Conservation (phyloP, 2,329 filamentous ascomycete species). For the Exophiala aquamarina region DNA sequence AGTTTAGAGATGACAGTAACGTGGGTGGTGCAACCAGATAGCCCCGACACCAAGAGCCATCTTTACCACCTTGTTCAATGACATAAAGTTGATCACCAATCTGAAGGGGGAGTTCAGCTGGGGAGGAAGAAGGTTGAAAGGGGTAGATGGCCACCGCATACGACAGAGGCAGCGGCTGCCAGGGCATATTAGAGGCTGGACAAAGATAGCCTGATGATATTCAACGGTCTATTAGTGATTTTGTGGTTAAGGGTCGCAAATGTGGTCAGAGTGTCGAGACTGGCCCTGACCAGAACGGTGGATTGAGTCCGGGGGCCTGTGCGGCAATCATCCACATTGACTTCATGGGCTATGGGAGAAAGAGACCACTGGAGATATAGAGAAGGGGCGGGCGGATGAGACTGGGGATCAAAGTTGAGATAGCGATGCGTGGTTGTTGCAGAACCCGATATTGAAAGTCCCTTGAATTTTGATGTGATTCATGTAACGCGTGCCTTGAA, state of each 20-base stretch:
- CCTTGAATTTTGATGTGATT: too few relatives aligned
- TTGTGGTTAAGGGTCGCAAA: neutral
- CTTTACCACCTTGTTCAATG: slow-evolving; percentile 84
- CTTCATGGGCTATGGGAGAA: slow-evolving; percentile 8
- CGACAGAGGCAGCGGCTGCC: slow-evolving; percentile 95
- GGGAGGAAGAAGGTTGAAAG: slow-evolving; percentile 74
- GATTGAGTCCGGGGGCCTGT: slow-evolving; percentile 21
- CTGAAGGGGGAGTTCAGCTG: slow-evolving; percentile 91
- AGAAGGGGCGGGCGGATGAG: too few relatives aligned
- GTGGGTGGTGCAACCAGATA: slow-evolving; percentile 95
- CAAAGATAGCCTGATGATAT: neutral
- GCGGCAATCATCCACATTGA: slow-evolving; percentile 9
- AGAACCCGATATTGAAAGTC: too few relatives aligned
- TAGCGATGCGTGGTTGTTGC: neutral
- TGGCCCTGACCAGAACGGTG: slow-evolving; percentile 18
- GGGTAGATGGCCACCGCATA: slow-evolving; percentile 97
- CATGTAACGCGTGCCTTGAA: too few relatives aligned
- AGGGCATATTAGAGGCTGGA: slow-evolving; percentile 68
- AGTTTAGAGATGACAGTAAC: slow-evolving; percentile 85
- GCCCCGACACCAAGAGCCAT: slow-evolving; percentile 90
- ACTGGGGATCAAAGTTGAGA: slow-evolving; percentile 1
- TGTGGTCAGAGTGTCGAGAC: slow-evolving; percentile 6
- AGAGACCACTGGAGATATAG: too few relatives aligned
- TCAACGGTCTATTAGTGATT: too few relatives aligned
- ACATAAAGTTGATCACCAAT: slow-evolving; percentile 98